These are phyloP conservation scores for Emmonsiellopsis sp. DNA, from an alignment of 2,329 filamentous ascomycete species.

Conservation along the genomic window DNA sequence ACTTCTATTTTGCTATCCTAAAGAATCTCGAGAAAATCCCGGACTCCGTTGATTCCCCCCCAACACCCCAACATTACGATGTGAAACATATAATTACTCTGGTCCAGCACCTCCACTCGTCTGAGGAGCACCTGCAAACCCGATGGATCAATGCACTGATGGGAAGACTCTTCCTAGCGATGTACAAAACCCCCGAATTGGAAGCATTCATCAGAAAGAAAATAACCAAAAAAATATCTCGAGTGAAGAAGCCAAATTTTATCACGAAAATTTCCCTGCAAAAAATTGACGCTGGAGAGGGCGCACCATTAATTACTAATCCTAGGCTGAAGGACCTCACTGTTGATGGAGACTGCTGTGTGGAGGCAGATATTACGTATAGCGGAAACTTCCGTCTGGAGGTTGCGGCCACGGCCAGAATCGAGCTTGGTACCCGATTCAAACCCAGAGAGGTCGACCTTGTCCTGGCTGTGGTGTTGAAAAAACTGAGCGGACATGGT, in stretches of 20 bases:
- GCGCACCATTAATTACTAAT: conserved; percentile 82
- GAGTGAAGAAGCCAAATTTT: conserved; percentile 85
- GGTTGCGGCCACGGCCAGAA: conserved; percentile 82
- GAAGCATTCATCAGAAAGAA: conserved; percentile 73
- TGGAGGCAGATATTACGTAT: conserved; percentile 83
- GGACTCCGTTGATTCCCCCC: conserved; percentile 48
- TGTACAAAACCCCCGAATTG: conserved; percentile 77
- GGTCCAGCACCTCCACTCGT: conserved; percentile 83
- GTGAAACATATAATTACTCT: conserved; percentile 79
- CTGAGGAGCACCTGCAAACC: conserved; percentile 81
- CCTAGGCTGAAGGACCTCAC: conserved; percentile 79
- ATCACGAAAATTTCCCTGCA: conserved; percentile 76
- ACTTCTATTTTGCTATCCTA: conserved; percentile 91
- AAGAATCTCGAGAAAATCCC: conserved; percentile 69
- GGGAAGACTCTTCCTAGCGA: conserved; percentile 74
- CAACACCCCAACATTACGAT: conserved; percentile 67
- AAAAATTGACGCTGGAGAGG: conserved; percentile 75
- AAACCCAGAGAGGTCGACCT: conserved; percentile 85
- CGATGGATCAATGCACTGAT: conserved; percentile 90
- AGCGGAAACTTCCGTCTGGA: conserved; percentile 82
- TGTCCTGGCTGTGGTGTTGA: conserved; percentile 74
- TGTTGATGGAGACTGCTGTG: conserved; percentile 78
- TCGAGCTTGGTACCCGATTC: conserved; percentile 81
- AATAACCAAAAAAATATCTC: conserved; percentile 90
- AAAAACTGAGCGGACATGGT: conserved; percentile 75